phyloP scores from a whole-genome alignment of 495 filamentous ascomycete genomes.

The Hypoxylon lienhwacheense region DNA sequence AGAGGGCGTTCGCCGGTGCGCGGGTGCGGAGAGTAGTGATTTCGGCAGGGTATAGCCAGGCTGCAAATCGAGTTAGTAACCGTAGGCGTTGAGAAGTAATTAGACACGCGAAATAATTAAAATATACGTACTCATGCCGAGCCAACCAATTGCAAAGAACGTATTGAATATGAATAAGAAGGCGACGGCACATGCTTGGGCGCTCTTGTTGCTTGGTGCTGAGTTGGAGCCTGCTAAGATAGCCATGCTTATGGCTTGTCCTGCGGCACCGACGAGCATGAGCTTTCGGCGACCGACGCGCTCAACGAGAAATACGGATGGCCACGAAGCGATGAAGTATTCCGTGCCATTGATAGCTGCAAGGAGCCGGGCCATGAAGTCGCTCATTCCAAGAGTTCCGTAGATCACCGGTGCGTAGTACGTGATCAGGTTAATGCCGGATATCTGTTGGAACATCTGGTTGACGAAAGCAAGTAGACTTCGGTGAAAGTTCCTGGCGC shows the following conservation, averaged over 20 bases:
- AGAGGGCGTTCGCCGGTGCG: slow-evolving; percentile 71
- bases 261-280: slow-evolving; percentile 71
- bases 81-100: neutral
- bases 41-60: slow-evolving; percentile 70
- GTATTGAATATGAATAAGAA: slow-evolving; percentile 72
- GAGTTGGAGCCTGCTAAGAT: slow-evolving; percentile 58
- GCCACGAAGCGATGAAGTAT: slow-evolving; percentile 73
- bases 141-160: slow-evolving; percentile 77
- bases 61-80: slow-evolving; percentile 13
- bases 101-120: neutral
- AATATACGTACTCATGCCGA: slow-evolving; percentile 65
- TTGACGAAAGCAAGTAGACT: slow-evolving; percentile 71
- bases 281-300: slow-evolving; percentile 64
- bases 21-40: slow-evolving; percentile 73
- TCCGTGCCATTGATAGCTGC: slow-evolving; percentile 72
- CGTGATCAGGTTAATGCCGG: slow-evolving; percentile 77
- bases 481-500: slow-evolving; percentile 67
- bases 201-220: slow-evolving; percentile 32
- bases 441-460: slow-evolving; percentile 78
- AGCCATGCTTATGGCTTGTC: slow-evolving; percentile 70
- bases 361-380: slow-evolving; percentile 63
- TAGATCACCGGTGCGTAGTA: slow-evolving; percentile 73
- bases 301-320: slow-evolving; percentile 69
- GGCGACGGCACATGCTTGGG: slow-evolving; percentile 56
- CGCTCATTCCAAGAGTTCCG: slow-evolving; percentile 53